Conservation (phyloP, 2,329 filamentous ascomycete genomes). For the Sphaerulina musiva region DNA sequence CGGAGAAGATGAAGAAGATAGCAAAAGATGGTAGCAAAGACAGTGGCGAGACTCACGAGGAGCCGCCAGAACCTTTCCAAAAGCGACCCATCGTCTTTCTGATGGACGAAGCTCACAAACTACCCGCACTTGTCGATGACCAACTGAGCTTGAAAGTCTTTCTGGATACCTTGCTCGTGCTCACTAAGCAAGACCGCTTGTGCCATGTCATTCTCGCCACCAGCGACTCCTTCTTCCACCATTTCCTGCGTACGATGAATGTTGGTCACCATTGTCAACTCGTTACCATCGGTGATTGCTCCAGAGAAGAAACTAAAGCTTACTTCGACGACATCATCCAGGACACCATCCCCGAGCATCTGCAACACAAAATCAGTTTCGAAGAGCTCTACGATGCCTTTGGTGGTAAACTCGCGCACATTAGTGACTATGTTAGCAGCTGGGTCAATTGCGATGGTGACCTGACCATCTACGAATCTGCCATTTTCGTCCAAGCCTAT, state of each 20-base stretch:
- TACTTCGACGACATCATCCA: slow-evolving; percentile 15
- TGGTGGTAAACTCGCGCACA: slow-evolving; percentile 18
- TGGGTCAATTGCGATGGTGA: slow-evolving; percentile 15
- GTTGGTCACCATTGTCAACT: slow-evolving; percentile 19
- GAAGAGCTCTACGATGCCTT: slow-evolving; percentile 18
- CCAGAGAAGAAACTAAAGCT: slow-evolving; percentile 13
- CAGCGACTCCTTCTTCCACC: slow-evolving; percentile 20
- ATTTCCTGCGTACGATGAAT: slow-evolving; percentile 20
- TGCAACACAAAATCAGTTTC: slow-evolving; percentile 13
- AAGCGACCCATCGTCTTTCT: slow-evolving; percentile 19
- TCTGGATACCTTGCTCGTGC: slow-evolving; percentile 19
- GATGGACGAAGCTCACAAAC: slow-evolving; percentile 17
- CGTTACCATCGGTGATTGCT: slow-evolving; percentile 18
- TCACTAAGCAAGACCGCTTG: slow-evolving; percentile 19
- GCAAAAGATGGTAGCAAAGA: background rate
- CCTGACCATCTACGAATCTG: slow-evolving; percentile 14
- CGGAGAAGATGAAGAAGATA: background rate
- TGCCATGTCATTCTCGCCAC: slow-evolving; percentile 19
- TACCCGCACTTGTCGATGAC: slow-evolving; percentile 17
- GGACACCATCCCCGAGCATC: slow-evolving; percentile 8
- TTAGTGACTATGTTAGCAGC: slow-evolving; percentile 19
- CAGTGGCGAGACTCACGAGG: background rate
- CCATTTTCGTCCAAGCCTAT: slow-evolving; percentile 19
- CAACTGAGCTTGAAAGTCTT: slow-evolving; percentile 18
- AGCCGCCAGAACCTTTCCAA: slow-evolving; percentile 7